These are phyloP conservation scores for Megacollybia marginata DNA, from an alignment of 768 basidiomycete species.

Conservation along the genomic window DNA sequence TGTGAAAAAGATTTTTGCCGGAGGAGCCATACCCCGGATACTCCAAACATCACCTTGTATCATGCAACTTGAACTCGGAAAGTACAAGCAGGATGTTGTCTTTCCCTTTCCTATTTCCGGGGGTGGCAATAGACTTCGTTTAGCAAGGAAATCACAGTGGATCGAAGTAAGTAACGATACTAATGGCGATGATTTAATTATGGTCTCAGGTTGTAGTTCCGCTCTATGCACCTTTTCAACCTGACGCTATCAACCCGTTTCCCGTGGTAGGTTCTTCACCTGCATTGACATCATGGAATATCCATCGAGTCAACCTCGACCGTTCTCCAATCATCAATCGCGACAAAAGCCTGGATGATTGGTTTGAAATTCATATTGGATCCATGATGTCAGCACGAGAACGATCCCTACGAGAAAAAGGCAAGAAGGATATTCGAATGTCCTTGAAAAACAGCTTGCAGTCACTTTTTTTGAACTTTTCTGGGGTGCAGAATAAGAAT, in stretches of 20 bases:
- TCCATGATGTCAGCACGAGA: conserved; percentile 23
- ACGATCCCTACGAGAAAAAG: conserved; percentile 11
- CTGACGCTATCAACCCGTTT: conserved; percentile 20
- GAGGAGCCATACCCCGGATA: conserved; percentile 4
- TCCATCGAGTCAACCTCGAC: conserved; percentile 32
- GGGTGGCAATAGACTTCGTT: conserved; percentile 11
- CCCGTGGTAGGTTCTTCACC: conserved; percentile 13
- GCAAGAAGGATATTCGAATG: conserved; percentile 14
- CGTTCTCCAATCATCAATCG: conserved; percentile 24
- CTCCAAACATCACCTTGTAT: conserved; percentile 13
- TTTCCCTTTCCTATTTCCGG: conserved; percentile 22
- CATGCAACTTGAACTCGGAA: conserved; percentile 12
- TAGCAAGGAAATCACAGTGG: conserved; percentile 23
- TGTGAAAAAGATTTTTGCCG: conserved; percentile 9
- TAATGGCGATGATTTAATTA: background rate
- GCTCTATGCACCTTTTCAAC: conserved; percentile 12
- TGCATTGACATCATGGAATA: conserved; percentile 20
- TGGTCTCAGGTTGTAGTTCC: conserved; percentile 22
- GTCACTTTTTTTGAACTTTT: conserved; percentile 10
- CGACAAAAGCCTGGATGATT: conserved; percentile 9
- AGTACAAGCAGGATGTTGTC: conserved; percentile 8
- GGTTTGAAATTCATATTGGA: conserved; percentile 24
- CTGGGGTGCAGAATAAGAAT: conserved; percentile 13
- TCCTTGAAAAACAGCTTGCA: conserved; percentile 24
- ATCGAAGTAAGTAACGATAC: conserved; percentile 17